Conservation (phyloP, 768 basidiomycete species). For the Boletus sp. region DNA sequence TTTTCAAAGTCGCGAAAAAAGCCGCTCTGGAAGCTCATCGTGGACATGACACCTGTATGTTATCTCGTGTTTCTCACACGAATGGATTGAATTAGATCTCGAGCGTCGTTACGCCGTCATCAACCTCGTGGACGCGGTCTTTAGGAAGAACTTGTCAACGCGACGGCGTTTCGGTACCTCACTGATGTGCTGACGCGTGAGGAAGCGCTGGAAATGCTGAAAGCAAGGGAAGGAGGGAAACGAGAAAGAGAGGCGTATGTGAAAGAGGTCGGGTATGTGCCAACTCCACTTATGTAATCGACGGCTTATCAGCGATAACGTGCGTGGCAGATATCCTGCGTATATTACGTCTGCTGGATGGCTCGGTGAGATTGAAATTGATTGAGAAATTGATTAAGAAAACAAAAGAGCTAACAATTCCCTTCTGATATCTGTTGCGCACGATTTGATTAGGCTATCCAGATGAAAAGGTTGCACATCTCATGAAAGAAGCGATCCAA, state of each 20-base stretch:
- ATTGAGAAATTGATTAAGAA: not conserved
- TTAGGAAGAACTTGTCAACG: slow-evolving; percentile 71
- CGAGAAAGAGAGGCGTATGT: slow-evolving; percentile 73
- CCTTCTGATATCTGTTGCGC: not conserved
- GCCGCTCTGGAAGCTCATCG: slow-evolving; percentile 89
- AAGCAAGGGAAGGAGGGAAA: slow-evolving; percentile 69
- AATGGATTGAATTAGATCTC: not conserved
- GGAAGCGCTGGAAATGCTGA: slow-evolving; percentile 80
- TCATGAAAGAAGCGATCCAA: slow-evolving; percentile 80
- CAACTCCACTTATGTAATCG: not conserved
- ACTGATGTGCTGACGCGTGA: slow-evolving; percentile 87
- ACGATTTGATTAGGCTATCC: slow-evolving; percentile 54
- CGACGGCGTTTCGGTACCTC: slow-evolving; percentile 84
- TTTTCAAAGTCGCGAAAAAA: slow-evolving; percentile 74
- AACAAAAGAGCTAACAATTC: not conserved
- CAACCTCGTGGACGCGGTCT: slow-evolving; percentile 4
- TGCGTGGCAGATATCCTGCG: slow-evolving; percentile 68
- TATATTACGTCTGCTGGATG: slow-evolving; percentile 91
- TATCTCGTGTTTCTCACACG: slow-evolving; percentile 7
- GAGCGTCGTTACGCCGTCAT: not conserved
- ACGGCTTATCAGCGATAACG: slow-evolving; percentile 4
- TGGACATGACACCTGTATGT: slow-evolving; percentile 76
- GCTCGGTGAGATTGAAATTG: slow-evolving; percentile 49
- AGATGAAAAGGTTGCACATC: slow-evolving; percentile 81
- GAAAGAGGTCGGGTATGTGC: slow-evolving; percentile 54